Conservation (phyloP, 768 basidiomycete genomes). For the Mycena belliarum region DNA sequence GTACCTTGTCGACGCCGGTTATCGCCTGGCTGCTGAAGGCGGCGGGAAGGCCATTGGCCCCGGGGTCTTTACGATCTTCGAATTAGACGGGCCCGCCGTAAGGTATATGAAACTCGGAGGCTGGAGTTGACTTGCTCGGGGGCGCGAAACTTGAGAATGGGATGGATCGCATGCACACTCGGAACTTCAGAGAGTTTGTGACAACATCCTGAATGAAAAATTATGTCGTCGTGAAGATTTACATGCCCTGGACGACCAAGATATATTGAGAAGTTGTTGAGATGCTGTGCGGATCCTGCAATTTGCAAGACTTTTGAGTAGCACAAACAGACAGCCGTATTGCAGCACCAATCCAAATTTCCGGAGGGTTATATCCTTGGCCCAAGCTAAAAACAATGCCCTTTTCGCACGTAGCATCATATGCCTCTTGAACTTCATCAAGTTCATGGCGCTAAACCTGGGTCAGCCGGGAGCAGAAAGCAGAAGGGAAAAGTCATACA, state of each 20-base stretch:
- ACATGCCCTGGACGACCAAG: too few relatives aligned
- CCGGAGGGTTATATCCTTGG: constrained; percentile 37
- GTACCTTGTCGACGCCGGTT: constrained; percentile 48
- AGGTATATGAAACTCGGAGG: not conserved
- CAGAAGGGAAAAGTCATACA: not conserved
- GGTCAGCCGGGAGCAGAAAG: not conserved
- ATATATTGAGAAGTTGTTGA: not conserved
- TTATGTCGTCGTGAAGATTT: too few relatives aligned
- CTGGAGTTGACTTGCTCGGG: constrained; percentile 22
- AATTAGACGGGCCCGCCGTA: constrained; percentile 27
- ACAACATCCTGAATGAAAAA: constrained; percentile 38
- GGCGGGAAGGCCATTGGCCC: constrained; percentile 24
- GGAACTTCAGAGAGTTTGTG: constrained; percentile 31
- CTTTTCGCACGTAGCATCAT: constrained; percentile 29
- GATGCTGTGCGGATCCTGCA: not conserved
- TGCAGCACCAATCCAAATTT: constrained; percentile 43
- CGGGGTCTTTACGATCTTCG: constrained; percentile 28
- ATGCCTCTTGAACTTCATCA: too few relatives aligned
- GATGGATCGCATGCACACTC: constrained; percentile 42
- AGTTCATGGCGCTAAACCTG: constrained; percentile 34
- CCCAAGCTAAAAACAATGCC: constrained; percentile 30
- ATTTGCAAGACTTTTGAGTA: not conserved
- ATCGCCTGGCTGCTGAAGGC: constrained; percentile 37
- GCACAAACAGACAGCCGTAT: constrained; percentile 33
- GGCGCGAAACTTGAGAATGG: constrained; percentile 32